phyloP scores from a whole-genome alignment of 208 protist species.

The Leptomonas pyrrhocoris region DNA sequence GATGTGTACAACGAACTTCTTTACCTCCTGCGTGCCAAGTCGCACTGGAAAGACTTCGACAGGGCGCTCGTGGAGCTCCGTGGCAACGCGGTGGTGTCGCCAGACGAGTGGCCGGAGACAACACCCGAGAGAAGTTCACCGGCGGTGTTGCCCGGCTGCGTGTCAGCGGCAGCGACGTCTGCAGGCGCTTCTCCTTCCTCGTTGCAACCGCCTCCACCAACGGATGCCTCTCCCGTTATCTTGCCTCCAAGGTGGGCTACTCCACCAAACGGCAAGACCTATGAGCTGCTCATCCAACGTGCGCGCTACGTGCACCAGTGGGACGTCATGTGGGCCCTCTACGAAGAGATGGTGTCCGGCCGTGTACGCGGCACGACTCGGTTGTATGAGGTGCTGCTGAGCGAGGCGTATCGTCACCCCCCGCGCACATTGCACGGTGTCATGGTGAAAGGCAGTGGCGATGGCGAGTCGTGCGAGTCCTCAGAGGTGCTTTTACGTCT shows the following conservation, averaged over 20 bases:
- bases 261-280: conserved; percentile 69
- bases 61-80: conserved; percentile 55
- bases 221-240: conserved; percentile 9
- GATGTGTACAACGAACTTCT: conserved; percentile 83
- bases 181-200: not conserved
- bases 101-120: conserved; percentile 8
- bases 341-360: conserved; percentile 55
- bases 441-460: not conserved
- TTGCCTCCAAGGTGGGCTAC: conserved; percentile 48
- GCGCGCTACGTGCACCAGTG: conserved; percentile 70
- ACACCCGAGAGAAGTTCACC: not conserved
- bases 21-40: conserved; percentile 59
- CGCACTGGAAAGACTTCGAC: conserved; percentile 55
- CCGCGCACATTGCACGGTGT: conserved; percentile 24
- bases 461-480: conserved; percentile 17
- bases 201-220: not conserved
- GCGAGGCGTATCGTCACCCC: conserved; percentile 46
- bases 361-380: conserved; percentile 52
- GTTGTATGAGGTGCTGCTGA: conserved; percentile 65
- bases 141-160: not conserved
- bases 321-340: conserved; percentile 70
- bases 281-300: conserved; percentile 71
- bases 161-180: no score
- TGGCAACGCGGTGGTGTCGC: conserved; percentile 43
- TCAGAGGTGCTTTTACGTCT: conserved; percentile 56